Base-by-base conservation (phyloP, 345 rosid species). In the Syzygium aromaticum region DNA sequence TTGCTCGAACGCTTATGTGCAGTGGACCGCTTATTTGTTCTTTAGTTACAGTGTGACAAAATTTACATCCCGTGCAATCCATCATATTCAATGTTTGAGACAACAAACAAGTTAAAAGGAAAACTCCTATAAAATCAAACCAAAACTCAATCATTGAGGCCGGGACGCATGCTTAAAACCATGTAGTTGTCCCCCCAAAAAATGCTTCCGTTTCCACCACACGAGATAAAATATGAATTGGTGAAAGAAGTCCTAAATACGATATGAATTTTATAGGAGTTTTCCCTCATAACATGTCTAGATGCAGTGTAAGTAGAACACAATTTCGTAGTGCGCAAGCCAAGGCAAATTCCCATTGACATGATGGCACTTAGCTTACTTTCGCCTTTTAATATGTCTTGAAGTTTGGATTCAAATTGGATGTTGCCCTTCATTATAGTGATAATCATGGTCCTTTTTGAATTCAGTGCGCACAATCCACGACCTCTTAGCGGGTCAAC, bases 161-260 rank as follows among this genome's bases (percentile, higher is more conserved):
- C 19, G 33, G 0, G 73, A 13, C n/a, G 73, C 9, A 17, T 61
- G 73, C 73, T n/a, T 13, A n/a, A 43, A 43, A n/a, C 73, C 13
- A n/a, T 3, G 73, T n/a, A 14, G 33, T n/a, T 33, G n/a, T 0
- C 5, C 0, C 33, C 33, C 33, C 33, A 3, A n/a, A n/a, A n/a
- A 27, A 59, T 59, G n/a, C 64, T 59, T 59, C 77, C 11, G 19
- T 16, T 16, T 30, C 21, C 43, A 12, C 78, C 78, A 30, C 38
- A 30, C 12, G 13, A 33, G 7, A 33, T 19, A 17, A 33, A 73
- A 73, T 13, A 73, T 27, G 4, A 38, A 73, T 17, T 10, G 49
- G 1, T 1, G 80, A 73, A 73, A 38, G 27, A 38, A 40, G 46
- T 6, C 43, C 49, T 33, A 17, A 67, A 73, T 73, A 4, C 46